A percentile compares a stretch with the other conserved stretches of the same genome.
Evolutionary conservation across 371 early-diverging fungal genomes (phyloP).

Genomic region (Lichtheimia ramosa): DNA sequence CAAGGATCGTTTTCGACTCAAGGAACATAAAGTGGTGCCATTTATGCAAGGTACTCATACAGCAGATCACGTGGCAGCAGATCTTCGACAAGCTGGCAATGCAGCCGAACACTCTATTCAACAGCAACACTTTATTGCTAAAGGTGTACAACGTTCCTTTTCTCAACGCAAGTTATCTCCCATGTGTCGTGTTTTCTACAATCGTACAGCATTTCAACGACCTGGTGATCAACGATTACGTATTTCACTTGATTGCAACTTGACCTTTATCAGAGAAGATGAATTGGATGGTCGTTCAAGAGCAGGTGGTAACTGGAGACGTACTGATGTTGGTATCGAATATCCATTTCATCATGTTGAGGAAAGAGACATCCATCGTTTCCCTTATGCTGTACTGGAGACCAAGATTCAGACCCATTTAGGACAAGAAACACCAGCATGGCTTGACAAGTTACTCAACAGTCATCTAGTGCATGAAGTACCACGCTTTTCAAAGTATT

Average conservation of each 20-base stretch:
- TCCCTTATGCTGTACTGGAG: slow-evolving; percentile 98
- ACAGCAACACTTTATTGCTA: slow-evolving; percentile 71
- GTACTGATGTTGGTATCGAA: slow-evolving; percentile 86
- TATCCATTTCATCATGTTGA: slow-evolving; percentile 88
- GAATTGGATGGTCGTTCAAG: slow-evolving; percentile 56
- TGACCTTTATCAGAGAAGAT: slow-evolving; percentile 97
- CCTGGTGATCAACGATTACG: slow-evolving; percentile 97
- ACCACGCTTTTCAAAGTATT: slow-evolving; percentile 98
- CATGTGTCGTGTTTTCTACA: slow-evolving; percentile 93
- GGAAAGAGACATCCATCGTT: slow-evolving; percentile 79
- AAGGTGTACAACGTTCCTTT: slow-evolving; percentile 82
- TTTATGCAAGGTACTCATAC: slow-evolving; percentile 83
- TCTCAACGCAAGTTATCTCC: slow-evolving; percentile 77
- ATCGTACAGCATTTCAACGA: slow-evolving; percentile 98
- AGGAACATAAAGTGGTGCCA: slow-evolving; percentile 87
- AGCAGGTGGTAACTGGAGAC: slow-evolving; percentile 77
- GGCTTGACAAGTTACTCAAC: slow-evolving; percentile 88
- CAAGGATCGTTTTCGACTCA: slow-evolving; percentile 93
- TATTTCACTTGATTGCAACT: slow-evolving; percentile 95
- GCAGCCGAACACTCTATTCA: slow-evolving; percentile 58
- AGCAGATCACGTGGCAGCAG: slow-evolving; percentile 67
- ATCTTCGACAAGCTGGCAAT: slow-evolving; percentile 53
- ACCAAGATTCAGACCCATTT: slow-evolving; percentile 94
- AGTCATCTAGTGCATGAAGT: slow-evolving; percentile 94
- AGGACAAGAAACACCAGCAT: slow-evolving; percentile 88